Evolutionary conservation across 305 asterid genomes (phyloP).

Genomic region (Fraxinus ornus): DNA sequence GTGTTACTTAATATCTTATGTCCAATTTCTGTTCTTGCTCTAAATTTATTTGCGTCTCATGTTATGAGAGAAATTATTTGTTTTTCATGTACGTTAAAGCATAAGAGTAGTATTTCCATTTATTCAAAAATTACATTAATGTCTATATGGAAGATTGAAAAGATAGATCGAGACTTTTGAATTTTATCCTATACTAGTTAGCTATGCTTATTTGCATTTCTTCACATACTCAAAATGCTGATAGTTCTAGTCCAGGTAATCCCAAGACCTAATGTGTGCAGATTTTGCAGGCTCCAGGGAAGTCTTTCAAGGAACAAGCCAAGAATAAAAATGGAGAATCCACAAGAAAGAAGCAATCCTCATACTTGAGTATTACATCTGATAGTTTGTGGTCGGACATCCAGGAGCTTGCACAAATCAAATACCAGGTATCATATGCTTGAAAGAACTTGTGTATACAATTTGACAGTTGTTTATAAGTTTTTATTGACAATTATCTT

Average conservation of each 20-base stretch:
- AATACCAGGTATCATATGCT: constrained; percentile 65
- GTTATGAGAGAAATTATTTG: neutral
- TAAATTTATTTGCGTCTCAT: neutral
- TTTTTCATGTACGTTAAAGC: constrained; percentile 6
- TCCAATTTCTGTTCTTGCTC: neutral
- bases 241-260: neutral
- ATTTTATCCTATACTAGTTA: neutral
- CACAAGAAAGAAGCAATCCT: constrained; percentile 55
- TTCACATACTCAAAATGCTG: constrained; percentile 1
- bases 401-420: constrained; percentile 72
- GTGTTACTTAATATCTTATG: neutral
- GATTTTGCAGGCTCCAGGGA: constrained; percentile 52
- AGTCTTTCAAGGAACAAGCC: constrained; percentile 57
- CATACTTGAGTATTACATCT: constrained; percentile 53
- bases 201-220: constrained; percentile 1
- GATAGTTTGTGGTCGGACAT: constrained; percentile 86
- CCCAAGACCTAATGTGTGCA: constrained; percentile 6
- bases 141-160: constrained; percentile 14
- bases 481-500: constrained; percentile 16
- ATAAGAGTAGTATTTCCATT: constrained; percentile 6
- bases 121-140: constrained; percentile 2
- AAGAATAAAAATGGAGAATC: constrained; percentile 47
- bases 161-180: neutral
- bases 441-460: neutral
- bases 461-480: constrained; percentile 2